Conservation (phyloP, 2,329 filamentous ascomycete species). For the Diaporthe destruens region DNA sequence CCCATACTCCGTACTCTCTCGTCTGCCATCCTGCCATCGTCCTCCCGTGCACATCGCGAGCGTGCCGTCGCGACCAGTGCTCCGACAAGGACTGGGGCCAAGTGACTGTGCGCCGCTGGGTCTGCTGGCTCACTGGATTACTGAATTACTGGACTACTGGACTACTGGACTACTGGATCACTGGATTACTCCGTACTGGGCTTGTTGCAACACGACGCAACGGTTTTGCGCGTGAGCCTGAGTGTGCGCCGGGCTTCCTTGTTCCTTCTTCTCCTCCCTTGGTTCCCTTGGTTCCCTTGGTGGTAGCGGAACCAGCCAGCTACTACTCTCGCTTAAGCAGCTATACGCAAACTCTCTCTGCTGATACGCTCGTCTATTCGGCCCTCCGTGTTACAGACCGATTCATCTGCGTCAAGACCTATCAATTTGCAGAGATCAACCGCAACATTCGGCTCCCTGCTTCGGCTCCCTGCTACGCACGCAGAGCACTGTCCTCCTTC, state of each 20-base stretch:
- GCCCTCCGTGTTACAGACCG: conserved; percentile 40
- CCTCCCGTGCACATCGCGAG: background rate
- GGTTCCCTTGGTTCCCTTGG: background rate
- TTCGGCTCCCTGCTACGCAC: conserved; percentile 28
- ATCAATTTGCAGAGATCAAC: conserved; percentile 40
- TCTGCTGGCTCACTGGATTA: background rate
- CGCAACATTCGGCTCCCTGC: conserved; percentile 35
- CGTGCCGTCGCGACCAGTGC: conserved; percentile 15
- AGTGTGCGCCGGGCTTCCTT: background rate
- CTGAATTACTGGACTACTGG: background rate
- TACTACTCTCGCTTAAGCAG: conserved; percentile 43
- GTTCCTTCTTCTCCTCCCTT: conserved; percentile 24
- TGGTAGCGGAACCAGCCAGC: conserved; percentile 37
- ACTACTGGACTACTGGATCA: background rate
- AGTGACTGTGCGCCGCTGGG: too few species aligned
- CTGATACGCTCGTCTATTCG: conserved; percentile 43
- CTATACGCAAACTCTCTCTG: conserved; percentile 38
- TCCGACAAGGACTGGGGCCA: background rate
- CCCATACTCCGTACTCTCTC: background rate
- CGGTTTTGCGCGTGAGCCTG: background rate
- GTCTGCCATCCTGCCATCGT: background rate
- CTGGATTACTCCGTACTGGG: background rate
- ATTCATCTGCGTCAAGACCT: conserved; percentile 40
- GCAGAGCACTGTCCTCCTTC: conserved; percentile 28
- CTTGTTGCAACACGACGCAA: conserved; percentile 3